Percentiles rank a stretch among this genome's conserved stretches.
phyloP scores from a whole-genome alignment of 805 yeast genomes.

The Blastobotrys attinorum region DNA sequence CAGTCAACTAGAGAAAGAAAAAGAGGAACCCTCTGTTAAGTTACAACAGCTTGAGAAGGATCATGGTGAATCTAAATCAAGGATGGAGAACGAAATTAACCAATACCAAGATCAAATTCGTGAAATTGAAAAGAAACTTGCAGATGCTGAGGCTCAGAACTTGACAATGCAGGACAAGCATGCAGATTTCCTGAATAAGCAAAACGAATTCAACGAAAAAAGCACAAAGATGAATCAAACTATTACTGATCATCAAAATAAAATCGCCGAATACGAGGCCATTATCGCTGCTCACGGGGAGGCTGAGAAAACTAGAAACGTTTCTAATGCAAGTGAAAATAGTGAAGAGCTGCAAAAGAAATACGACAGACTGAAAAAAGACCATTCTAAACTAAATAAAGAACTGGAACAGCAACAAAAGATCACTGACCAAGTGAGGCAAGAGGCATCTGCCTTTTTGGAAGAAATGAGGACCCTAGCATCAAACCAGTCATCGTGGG shows the following conservation, averaged over 20 bases:
- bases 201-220: background rate
- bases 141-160: conserved; percentile 2
- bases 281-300: too few relatives aligned
- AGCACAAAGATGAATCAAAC: background rate
- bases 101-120: conserved; percentile 2
- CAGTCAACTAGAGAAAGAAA: conserved; percentile 15
- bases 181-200: background rate
- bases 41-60: background rate
- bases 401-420: conserved; percentile 20
- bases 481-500: conserved; percentile 13
- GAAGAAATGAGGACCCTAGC: conserved; percentile 33
- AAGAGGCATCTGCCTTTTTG: conserved; percentile 30
- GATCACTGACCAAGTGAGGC: conserved; percentile 31
- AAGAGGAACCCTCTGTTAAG: background rate
- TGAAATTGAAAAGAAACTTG: conserved; percentile 1
- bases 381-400: conserved; percentile 17
- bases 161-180: conserved; percentile 1
- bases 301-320: too few relatives aligned
- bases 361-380: conserved; percentile 17
- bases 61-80: background rate
- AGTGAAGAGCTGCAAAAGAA: conserved; percentile 10
- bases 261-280: background rate
- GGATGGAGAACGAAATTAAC: background rate
- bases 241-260: background rate
- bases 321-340: conserved; percentile 2